Evolutionary conservation across 345 rosid genomes (phyloP).

Genomic region (Gossypium sturtianum): DNA sequence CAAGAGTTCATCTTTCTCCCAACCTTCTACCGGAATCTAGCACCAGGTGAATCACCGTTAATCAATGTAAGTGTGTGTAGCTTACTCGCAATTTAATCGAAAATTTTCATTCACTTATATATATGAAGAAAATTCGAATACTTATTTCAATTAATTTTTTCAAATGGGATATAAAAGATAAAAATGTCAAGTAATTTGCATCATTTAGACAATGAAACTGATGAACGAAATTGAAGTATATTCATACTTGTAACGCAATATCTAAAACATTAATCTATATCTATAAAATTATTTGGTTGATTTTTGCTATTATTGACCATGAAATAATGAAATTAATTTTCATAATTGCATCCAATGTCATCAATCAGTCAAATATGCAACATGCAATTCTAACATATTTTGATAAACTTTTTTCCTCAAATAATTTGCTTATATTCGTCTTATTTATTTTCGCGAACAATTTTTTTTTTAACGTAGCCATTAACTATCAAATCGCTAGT

Average conservation of each 20-base stretch:
- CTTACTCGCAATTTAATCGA: not conserved
- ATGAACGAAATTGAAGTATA: slow-evolving; percentile 93
- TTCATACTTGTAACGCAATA: not conserved
- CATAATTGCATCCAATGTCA: too few species aligned
- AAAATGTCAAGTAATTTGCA: slow-evolving; percentile 88
- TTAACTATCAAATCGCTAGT: too few species aligned
- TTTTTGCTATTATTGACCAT: too few species aligned
- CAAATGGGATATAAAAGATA: slow-evolving; percentile 92
- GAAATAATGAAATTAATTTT: too few species aligned
- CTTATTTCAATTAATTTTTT: not conserved
- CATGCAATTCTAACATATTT: too few species aligned
- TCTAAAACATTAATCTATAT: too few species aligned
- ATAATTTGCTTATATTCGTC: too few species aligned
- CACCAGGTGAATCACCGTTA: slow-evolving; percentile 84
- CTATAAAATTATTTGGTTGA: too few species aligned
- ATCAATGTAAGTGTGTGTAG: slow-evolving; percentile 52
- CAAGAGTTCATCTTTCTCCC: slow-evolving; percentile 46
- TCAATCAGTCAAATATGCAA: too few species aligned
- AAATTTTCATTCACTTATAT: not conserved
- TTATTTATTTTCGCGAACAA: too few species aligned
- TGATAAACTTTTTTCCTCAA: too few species aligned
- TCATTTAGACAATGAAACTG: slow-evolving; percentile 90
- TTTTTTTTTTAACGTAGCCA: too few species aligned
- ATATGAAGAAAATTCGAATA: not conserved
- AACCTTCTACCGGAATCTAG: slow-evolving; percentile 74